Evolutionary conservation across 1,139 yeast species (phyloP).

Genomic region (Saccharomyces hybrid): DNA sequence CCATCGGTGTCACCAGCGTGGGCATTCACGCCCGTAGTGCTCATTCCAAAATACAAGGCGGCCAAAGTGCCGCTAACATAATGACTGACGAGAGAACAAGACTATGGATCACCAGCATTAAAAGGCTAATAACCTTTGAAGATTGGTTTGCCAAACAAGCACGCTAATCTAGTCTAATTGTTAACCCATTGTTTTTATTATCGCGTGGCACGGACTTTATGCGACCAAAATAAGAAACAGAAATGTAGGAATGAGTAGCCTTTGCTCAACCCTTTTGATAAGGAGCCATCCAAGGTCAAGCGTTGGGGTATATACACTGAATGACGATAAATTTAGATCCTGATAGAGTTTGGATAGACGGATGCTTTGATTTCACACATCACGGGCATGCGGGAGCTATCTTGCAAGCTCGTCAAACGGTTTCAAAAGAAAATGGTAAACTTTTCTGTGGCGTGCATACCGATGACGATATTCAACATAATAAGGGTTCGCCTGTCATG

Average conservation of each 20-base stretch:
- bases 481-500: constrained; percentile 90
- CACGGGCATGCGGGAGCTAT: constrained; percentile 98
- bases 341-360: constrained; percentile 77
- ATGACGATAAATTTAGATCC: constrained; percentile 4
- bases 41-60: constrained; percentile 36
- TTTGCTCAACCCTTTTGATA: neutral
- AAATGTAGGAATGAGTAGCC: neutral
- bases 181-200: neutral
- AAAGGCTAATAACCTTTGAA: constrained; percentile 55
- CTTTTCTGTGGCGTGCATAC: constrained; percentile 81
- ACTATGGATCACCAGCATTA: constrained; percentile 68
- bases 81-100: constrained; percentile 73
- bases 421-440: constrained; percentile 36
- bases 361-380: constrained; percentile 95
- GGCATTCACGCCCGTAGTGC: constrained; percentile 75
- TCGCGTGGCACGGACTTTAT: neutral
- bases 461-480: constrained; percentile 71
- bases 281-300: neutral
- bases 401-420: constrained; percentile 61
- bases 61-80: constrained; percentile 50
- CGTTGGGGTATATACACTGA: neutral
- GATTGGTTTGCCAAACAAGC: constrained; percentile 29
- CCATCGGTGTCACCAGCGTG: constrained; percentile 73
- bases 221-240: neutral
- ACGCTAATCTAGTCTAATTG: neutral